Percentiles rank a stretch among this genome's conserved stretches.
Evolutionary conservation across 495 filamentous ascomycete species (phyloP).

Genomic region (Platismatia glauca): DNA sequence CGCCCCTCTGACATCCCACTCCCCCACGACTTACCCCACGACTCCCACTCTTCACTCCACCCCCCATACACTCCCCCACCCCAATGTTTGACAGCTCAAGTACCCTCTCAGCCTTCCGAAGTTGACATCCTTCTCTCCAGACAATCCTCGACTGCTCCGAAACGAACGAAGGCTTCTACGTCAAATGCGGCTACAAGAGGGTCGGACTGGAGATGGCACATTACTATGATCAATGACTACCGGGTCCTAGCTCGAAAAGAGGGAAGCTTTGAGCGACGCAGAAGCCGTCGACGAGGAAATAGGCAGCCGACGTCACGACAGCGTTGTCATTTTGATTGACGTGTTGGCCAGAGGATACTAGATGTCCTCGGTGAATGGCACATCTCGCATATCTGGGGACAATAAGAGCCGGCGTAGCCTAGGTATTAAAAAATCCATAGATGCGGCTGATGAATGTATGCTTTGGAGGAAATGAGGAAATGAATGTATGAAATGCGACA

Average conservation of each 20-base stretch:
- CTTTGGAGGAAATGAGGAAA: background rate
- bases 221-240: slow-evolving; percentile 55
- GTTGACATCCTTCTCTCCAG: slow-evolving; percentile 28
- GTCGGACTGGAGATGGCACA: slow-evolving; percentile 96
- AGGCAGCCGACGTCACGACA: background rate
- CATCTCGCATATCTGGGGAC: background rate
- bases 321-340: background rate
- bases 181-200: slow-evolving; percentile 93
- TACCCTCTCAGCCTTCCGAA: slow-evolving; percentile 4
- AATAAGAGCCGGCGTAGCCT: background rate
- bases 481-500: background rate
- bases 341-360: background rate
- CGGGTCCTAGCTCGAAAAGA: background rate
- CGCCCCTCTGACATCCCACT: background rate
- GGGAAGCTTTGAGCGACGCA: background rate
- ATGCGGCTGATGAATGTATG: background rate
- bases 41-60: background rate
- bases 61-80: background rate
- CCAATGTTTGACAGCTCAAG: background rate
- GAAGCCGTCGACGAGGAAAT: background rate
- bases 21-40: background rate
- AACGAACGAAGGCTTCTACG: slow-evolving; percentile 93
- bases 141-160: slow-evolving; percentile 69
- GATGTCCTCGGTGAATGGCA: background rate
- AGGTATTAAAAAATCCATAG: too few relatives aligned